phyloP scores from a whole-genome alignment of 169 alveolate genomes.

The Fabrea salina region DNA sequence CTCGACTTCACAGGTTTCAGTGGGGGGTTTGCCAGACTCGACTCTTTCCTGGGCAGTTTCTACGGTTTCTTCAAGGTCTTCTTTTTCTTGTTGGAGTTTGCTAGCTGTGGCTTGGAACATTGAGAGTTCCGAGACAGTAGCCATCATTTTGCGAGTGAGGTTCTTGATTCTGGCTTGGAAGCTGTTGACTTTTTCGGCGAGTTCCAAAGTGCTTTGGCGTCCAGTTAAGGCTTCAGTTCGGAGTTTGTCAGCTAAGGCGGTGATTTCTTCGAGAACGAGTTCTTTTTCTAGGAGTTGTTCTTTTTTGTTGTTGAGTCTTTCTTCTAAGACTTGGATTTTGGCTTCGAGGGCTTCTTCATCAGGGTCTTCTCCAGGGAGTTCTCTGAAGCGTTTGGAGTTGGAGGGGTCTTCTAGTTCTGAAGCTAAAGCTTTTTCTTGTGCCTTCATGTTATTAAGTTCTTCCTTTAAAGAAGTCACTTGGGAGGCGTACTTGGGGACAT shows the following conservation, averaged over 20 bases:
- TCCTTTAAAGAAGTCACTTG: conserved; percentile 59
- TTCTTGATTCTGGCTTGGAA: conserved; percentile 77
- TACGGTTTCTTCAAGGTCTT: conserved; percentile 61
- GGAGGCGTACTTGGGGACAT: conserved; percentile 78
- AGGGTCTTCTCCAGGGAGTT: conserved; percentile 82
- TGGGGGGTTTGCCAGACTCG: conserved; percentile 72
- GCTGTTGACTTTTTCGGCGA: conserved; percentile 78
- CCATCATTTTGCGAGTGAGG: conserved; percentile 81
- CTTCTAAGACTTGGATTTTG: conserved; percentile 81
- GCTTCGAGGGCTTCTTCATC: conserved; percentile 82
- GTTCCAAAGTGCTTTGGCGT: conserved; percentile 75
- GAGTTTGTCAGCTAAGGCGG: conserved; percentile 80
- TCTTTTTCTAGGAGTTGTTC: conserved; percentile 84
- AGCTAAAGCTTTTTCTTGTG: conserved; percentile 62
- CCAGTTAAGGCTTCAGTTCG: conserved; percentile 84
- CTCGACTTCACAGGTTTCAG: conserved; percentile 69
- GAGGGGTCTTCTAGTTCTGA: conserved; percentile 75
- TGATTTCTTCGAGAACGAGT: conserved; percentile 82
- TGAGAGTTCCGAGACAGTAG: conserved; percentile 83
- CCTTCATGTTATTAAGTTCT: conserved; percentile 60
- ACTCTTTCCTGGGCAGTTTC: conserved; percentile 64
- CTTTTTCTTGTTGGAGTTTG: conserved; percentile 74
- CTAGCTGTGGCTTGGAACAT: conserved; percentile 83
- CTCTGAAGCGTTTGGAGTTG: conserved; percentile 65
- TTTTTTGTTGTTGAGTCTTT: conserved; percentile 78